Conservation (phyloP, 164 flowering plant genomes). For the Buxus sempervirens region DNA sequence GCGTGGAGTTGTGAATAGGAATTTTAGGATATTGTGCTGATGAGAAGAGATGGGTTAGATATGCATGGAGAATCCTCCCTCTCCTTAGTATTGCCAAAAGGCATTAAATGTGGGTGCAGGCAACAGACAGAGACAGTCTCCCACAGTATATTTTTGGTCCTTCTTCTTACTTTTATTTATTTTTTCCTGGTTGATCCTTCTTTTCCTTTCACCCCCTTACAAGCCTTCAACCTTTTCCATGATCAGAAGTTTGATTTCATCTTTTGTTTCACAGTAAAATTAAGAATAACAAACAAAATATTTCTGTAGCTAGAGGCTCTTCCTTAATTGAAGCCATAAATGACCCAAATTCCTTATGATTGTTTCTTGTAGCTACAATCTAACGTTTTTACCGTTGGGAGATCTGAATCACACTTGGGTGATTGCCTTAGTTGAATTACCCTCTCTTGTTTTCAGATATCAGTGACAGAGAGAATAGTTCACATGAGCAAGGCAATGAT, state of each 20-base stretch:
- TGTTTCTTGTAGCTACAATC: not conserved
- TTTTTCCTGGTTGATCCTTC: constrained; percentile 1
- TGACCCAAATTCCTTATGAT: not conserved
- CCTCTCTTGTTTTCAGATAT: not conserved
- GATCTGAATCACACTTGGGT: not conserved
- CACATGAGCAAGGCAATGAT: constrained; percentile 8
- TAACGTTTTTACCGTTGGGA: constrained; percentile 5
- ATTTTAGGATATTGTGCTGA: constrained; percentile 20
- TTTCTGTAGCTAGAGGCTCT: not conserved
- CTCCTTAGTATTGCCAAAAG: constrained; percentile 37
- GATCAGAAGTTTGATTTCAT: not conserved
- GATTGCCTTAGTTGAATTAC: not conserved
- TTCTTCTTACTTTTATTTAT: not conserved
- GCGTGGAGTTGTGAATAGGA: constrained; percentile 16
- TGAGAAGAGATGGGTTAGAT: constrained; percentile 15
- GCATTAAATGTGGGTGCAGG: constrained; percentile 34
- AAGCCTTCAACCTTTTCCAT: too few relatives aligned
- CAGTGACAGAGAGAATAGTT: not conserved
- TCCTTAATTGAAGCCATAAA: not conserved
- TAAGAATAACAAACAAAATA: not conserved
- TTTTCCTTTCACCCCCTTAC: not conserved
- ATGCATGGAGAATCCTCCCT: constrained; percentile 31
- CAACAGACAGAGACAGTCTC: constrained; percentile 19
- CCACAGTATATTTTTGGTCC: constrained; percentile 6
- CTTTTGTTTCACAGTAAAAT: not conserved